Evolutionary conservation across 352 stramenopile species (phyloP), one percentile per base, ranked within the genome.

Genomic region (Globisporangium takayamanum): DNA sequence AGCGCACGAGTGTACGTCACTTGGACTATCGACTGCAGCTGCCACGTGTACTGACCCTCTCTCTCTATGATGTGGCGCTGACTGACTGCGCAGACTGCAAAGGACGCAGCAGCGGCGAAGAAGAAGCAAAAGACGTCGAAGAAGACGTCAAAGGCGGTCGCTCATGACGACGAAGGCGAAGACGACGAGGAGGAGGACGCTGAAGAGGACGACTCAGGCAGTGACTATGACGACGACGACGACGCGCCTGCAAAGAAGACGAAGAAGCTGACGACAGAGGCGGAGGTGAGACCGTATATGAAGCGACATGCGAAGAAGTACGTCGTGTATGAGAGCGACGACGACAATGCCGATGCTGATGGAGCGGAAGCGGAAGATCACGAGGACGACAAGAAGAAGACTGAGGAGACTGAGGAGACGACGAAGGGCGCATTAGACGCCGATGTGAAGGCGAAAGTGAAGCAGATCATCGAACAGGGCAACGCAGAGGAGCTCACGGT

Each of bases 401-500:
- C 62, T 37, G 60, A 59, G 30, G 62, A 74, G 1, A 39, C 20
- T 5, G n/a, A 66, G 53, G 48, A 57, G 16, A 20, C 10, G 54
- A 70, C 30, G 48, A 28, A 25, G 37, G 49, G 30, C 39, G 51
- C 60, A 50, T 61, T 92, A 58, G 68, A 65, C 25, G 69, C 63
- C 0, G 78, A 88, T 28, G 64, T 90, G 14, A 69, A 76, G 57
- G 73, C 66, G 36, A 89, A 89, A 51, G 73, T 94, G 54, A 70
- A 81, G 64, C 73, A 90, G 46, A 94, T 94, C 66, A 90, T 94
- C 44, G 77, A 76, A 4, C 68, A 85, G 33, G 84, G 84, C 44
- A 73, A 94, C 52, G 74, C 80, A 2, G 78, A 92, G 53, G 77
- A 91, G 54, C 69, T 94, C 48, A 94, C 84, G n/a, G 69, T 92